Percentiles rank a stretch among this genome's conserved stretches.
These are phyloP conservation scores for Suhomyces wounanorum DNA, from an alignment of 1,139 yeast species.

Conservation along the genomic window DNA sequence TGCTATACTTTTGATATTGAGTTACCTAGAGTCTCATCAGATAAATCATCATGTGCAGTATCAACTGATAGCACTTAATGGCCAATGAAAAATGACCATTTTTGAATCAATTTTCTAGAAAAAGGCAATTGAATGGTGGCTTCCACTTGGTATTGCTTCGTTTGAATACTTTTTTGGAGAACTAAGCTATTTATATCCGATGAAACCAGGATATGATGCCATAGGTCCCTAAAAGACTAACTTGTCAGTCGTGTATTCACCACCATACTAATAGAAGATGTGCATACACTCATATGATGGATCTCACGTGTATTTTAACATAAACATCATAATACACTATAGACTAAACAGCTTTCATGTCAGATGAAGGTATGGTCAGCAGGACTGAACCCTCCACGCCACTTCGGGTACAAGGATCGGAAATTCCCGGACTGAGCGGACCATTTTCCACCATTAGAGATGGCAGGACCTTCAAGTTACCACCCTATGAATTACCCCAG, in stretches of 20 bases:
- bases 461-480: slow-evolving; percentile 18
- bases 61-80: too few relatives aligned
- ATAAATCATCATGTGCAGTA: not conserved
- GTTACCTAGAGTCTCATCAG: not conserved
- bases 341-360: not conserved
- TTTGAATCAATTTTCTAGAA: not conserved
- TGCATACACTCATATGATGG: not conserved
- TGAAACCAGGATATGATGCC: too few relatives aligned
- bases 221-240: too few relatives aligned
- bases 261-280: not conserved
- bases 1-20: not conserved
- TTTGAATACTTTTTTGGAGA: too few relatives aligned
- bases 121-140: too few relatives aligned
- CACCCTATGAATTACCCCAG: slow-evolving; percentile 31
- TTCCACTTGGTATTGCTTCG: too few relatives aligned
- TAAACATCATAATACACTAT: not conserved
- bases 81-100: too few relatives aligned
- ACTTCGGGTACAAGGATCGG: slow-evolving; percentile 10
- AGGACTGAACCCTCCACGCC: slow-evolving; percentile 38
- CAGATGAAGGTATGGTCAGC: slow-evolving; percentile 7
- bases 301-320: not conserved
- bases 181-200: too few relatives aligned
- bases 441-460: slow-evolving; percentile 10
- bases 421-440: slow-evolving; percentile 8
- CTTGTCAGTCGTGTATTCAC: not conserved